Base-by-base conservation (phyloP, 768 basidiomycete species). In the Clathrus columnatus region DNA sequence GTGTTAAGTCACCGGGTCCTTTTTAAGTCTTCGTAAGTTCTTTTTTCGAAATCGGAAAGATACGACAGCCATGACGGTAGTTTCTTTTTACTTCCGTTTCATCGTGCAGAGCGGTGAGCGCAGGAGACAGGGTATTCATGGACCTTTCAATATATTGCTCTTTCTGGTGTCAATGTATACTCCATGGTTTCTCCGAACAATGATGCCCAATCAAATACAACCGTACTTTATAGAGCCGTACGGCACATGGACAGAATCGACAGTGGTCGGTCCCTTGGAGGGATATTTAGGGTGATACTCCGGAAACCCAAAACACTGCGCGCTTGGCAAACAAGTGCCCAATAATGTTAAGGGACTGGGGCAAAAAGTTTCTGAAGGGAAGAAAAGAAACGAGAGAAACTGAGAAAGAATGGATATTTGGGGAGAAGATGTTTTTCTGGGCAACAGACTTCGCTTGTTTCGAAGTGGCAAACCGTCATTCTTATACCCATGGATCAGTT, bases 271-370 rank as follows among this genome's bases (percentile, higher is more conserved):
- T 36, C 10, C 36, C 36, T 36, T 36, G 36, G 36, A 55, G 28
- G 45, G 46, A 48, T 43, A 48, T 48, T 55, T 42, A 29, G 48
- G 54, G 54, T 21, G 51, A 47, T 55, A 55, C 54, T 30, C 54
- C 54, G 54, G 46, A 29, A n/a, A 30, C 17, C 16, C 21, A 23
- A 20, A 11, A 47, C 17, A 23, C 21, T 3, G 20, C 8, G 36
- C 16, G 44, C 24, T 29, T 26, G 27, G 27, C 46, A 20, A 20
- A 14, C 8, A 16, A 50, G 6, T 8, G 14, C n/a, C 10, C 45
- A 30, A 53, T 43, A 8, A 16, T 51, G 4, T 20, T 48, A 7
- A 44, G 27, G 7, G 29, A 28, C 42, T 48, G 20, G 45, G 29
- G 23, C 8, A 8, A 47, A 14, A 14, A 11, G 11, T 28, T 47